phyloP scores from a whole-genome alignment of 768 basidiomycete genomes.

The Jaapia argillacea region DNA sequence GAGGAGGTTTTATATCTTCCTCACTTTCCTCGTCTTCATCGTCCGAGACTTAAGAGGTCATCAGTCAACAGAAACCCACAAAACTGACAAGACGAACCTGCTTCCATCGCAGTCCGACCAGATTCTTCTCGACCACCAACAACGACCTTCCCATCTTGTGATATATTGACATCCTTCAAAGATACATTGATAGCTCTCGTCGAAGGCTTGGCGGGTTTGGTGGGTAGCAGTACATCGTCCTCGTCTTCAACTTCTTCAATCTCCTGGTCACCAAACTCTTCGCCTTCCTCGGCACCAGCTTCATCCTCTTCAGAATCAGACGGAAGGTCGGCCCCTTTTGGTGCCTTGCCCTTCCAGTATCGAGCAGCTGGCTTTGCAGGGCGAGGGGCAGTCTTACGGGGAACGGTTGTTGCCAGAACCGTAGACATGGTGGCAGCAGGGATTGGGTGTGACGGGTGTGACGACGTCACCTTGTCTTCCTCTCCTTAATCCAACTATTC shows the following conservation, averaged over 20 bases:
- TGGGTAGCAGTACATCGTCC: constrained; percentile 26
- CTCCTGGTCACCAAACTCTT: constrained; percentile 46
- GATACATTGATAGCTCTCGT: constrained; percentile 60
- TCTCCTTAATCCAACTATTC: no score
- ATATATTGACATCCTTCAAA: constrained; percentile 73
- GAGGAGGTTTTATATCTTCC: no score
- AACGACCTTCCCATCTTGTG: constrained; percentile 69
- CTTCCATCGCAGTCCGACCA: constrained; percentile 59
- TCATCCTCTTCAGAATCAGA: constrained; percentile 63
- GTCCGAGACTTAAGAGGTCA: constrained; percentile 28
- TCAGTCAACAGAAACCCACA: constrained; percentile 5
- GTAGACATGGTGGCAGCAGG: no score
- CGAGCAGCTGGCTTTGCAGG: constrained; percentile 72
- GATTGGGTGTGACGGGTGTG: no score
- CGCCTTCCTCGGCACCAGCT: constrained; percentile 25
- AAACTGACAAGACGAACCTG: constrained; percentile 21
- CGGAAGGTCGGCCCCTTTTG: constrained; percentile 55
- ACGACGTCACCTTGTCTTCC: no score
- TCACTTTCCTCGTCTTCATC: constrained; percentile 32
- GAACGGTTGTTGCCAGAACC: no score
- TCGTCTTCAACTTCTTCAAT: constrained; percentile 35
- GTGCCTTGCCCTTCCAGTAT: constrained; percentile 87
- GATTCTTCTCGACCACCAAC: constrained; percentile 74
- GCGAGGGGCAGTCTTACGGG: constrained; percentile 59
- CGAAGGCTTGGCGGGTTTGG: constrained; percentile 18